phyloP scores from a whole-genome alignment of 176 grass and related monocot genomes.

The Tuctoria greenei region DNA sequence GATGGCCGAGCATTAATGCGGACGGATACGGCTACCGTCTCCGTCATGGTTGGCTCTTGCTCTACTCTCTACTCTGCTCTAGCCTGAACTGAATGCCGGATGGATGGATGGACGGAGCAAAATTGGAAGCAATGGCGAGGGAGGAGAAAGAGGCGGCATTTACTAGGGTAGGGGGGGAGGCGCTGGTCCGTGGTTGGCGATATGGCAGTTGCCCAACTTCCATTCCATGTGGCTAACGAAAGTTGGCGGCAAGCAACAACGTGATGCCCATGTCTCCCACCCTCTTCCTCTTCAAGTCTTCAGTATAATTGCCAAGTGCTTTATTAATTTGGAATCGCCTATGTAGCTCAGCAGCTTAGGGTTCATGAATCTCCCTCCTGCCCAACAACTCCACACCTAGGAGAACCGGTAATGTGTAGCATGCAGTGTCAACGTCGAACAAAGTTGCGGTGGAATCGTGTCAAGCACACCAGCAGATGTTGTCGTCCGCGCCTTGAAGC shows the following conservation, averaged over 20 bases:
- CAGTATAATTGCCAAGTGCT: no score
- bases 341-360: background rate
- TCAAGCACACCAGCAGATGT: no score
- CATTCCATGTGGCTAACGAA: background rate
- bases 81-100: no score
- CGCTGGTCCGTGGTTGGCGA: background rate
- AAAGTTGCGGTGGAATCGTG: no score
- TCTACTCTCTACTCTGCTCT: no score
- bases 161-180: background rate
- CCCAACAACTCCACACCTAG: no score
- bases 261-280: background rate
- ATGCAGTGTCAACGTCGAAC: no score
- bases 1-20: background rate
- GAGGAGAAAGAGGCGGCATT: background rate
- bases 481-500: no score
- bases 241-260: background rate
- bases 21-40: no score
- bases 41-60: no score
- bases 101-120: background rate
- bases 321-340: background rate
- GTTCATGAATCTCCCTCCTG: background rate
- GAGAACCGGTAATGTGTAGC: no score
- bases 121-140: background rate
- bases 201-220: background rate
- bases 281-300: no score